phyloP scores from a whole-genome alignment of 768 basidiomycete genomes.

The Tulasnella sp. region DNA sequence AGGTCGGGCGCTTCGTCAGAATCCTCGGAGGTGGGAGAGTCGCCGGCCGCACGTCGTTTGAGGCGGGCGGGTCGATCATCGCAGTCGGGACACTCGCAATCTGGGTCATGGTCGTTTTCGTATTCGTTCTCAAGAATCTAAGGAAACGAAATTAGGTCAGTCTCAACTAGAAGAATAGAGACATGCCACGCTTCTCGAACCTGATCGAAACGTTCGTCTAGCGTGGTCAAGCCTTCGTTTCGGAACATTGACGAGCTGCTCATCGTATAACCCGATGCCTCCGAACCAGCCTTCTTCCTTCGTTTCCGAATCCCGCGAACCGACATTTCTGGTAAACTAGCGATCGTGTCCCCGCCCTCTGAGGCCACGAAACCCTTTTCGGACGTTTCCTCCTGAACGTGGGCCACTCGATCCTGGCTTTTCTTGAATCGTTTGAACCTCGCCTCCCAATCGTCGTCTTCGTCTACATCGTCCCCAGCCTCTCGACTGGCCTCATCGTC shows the following conservation, averaged over 20 bases:
- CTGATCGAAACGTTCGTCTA: constrained; percentile 94
- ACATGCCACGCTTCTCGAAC: constrained; percentile 42
- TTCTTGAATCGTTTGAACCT: constrained; percentile 76
- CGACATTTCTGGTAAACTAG: constrained; percentile 66
- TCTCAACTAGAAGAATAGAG: neutral
- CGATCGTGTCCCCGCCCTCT: constrained; percentile 78
- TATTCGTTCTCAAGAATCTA: constrained; percentile 76
- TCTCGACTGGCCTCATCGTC: constrained; percentile 36
- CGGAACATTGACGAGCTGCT: constrained; percentile 94
- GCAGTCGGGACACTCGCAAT: constrained; percentile 36
- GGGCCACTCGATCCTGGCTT: constrained; percentile 37
- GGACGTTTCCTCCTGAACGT: constrained; percentile 40
- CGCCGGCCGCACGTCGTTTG: constrained; percentile 32
- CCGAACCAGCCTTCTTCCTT: constrained; percentile 67
- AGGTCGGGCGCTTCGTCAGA: constrained; percentile 67
- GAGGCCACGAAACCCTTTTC: constrained; percentile 41
- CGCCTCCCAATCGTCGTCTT: constrained; percentile 64
- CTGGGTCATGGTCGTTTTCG: constrained; percentile 51
- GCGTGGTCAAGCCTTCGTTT: constrained; percentile 77
- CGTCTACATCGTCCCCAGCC: constrained; percentile 29
- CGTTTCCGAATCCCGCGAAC: constrained; percentile 74
- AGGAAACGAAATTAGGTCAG: constrained; percentile 34
- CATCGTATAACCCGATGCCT: constrained; percentile 95
- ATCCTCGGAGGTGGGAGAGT: constrained; percentile 33
- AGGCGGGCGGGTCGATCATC: neutral